Evolutionary conservation across 768 basidiomycete genomes (phyloP), one percentile per base, ranked within the genome.

Genomic region (Podaxis sp.): DNA sequence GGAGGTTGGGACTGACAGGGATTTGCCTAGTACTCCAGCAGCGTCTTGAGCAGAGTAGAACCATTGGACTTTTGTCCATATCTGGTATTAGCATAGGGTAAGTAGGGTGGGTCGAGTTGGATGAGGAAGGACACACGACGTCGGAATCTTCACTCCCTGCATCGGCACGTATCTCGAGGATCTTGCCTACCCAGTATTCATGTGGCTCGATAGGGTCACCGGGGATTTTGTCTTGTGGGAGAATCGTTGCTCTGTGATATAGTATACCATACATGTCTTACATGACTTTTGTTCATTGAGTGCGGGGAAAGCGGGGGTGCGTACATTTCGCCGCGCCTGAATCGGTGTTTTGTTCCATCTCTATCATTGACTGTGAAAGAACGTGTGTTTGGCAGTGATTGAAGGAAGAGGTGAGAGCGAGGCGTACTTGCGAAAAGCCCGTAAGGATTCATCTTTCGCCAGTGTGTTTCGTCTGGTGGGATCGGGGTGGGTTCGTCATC

Each of bases 21-120:
- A 80, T 33, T 81, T 80, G 33, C 44, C 44, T 1, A 83, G 67
- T 0, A 78, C 72, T 1, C 65, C 65, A 0, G 74, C 72, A 0
- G 83, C 79, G 38, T 88, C 87, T n/a, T 72, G 54, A 0, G 78
- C 76, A 1, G 80, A 76, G 71, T 84, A 88, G 53, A 74, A 86
- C 87, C 87, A 88, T 53, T 82, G 78, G 0, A 88, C 77, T 10
- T 65, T 69, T 0, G 74, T 77, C 83, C 84, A 87, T 0, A 87
- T 85, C 81, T 87, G 40, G 1, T 40, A 44, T 50, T 37, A 10
- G 33, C 33, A 33, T 10, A 8, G 33, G 33, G 10, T 33, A 2
- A 33, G 33, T 33, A 8, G 10, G 10, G 33, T 49, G 36, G 50
- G 26, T 46, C 13, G 50, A 22, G 30, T 4, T 11, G 2, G 6